A percentile compares a stretch with the other conserved stretches of the same genome.
These are phyloP conservation scores for Xerocomellus amylosporus DNA, from an alignment of 768 basidiomycete genomes.

Conservation along the genomic window DNA sequence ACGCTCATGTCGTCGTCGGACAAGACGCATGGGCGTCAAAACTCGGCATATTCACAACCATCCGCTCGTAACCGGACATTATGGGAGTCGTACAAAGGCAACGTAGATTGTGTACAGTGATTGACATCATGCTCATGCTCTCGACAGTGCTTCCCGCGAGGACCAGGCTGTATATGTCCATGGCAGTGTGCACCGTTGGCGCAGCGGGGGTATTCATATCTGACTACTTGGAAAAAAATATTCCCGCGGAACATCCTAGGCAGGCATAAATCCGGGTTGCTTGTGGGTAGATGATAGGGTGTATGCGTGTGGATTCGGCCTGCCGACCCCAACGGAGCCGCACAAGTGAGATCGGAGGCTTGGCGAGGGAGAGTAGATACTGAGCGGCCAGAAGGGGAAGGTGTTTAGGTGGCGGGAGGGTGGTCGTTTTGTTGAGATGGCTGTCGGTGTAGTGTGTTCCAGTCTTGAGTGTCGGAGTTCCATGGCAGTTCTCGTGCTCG, in stretches of 20 bases:
- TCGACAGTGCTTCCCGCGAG: constrained; percentile 49
- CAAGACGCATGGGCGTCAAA: constrained; percentile 2
- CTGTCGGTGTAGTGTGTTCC: constrained; percentile 20
- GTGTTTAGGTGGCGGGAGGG: constrained; percentile 2
- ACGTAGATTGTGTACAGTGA: constrained; percentile 4
- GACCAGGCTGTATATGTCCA: constrained; percentile 51
- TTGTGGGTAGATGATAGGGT: not conserved
- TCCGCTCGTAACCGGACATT: constrained; percentile 25
- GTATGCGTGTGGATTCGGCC: constrained; percentile 12
- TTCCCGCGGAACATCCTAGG: constrained; percentile 22
- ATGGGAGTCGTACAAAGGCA: constrained; percentile 47
- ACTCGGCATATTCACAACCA: constrained; percentile 1
- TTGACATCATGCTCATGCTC: constrained; percentile 10
- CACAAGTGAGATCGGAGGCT: not conserved
- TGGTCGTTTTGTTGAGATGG: constrained; percentile 19
- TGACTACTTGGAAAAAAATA: constrained; percentile 47
- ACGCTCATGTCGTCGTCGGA: constrained; percentile 17
- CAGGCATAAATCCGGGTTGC: not conserved
- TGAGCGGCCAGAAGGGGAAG: too few relatives aligned
- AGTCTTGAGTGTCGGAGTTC: constrained; percentile 15
- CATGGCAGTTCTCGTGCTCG: constrained; percentile 26
- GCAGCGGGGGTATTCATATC: constrained; percentile 47
- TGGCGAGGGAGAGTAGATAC: not conserved
- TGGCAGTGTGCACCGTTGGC: constrained; percentile 47
- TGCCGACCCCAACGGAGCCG: constrained; percentile 6